A percentile compares a stretch with the other conserved stretches of the same genome.
These are phyloP conservation scores for Epichloe sp. DNA, from an alignment of 2,329 filamentous ascomycete genomes.

Conservation along the genomic window DNA sequence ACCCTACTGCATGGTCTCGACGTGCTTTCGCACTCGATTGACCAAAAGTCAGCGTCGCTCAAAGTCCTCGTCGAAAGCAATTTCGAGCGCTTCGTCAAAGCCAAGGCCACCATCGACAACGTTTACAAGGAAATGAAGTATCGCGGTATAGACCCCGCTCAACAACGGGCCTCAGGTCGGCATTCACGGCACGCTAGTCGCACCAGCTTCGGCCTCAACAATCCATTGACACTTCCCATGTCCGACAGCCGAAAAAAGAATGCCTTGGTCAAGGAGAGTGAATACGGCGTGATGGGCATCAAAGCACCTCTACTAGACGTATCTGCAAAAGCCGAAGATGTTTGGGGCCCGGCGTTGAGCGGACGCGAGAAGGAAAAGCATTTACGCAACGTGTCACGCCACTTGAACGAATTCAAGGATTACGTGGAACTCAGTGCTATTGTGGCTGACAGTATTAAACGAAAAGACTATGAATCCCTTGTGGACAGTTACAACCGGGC, in stretches of 20 bases:
- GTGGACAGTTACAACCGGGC: conserved; percentile 79
- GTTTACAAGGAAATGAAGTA: conserved; percentile 97
- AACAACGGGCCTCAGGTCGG: conserved; percentile 24
- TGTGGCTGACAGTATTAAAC: conserved; percentile 73
- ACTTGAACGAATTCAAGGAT: conserved; percentile 66
- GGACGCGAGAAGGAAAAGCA: conserved; percentile 84
- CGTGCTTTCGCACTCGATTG: conserved; percentile 78
- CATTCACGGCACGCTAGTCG: conserved; percentile 59
- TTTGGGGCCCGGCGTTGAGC: conserved; percentile 89
- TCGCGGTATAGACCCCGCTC: conserved; percentile 41
- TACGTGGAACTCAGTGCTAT: conserved; percentile 69
- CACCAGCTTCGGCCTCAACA: conserved; percentile 40
- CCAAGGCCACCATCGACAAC: conserved; percentile 96
- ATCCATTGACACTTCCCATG: conserved; percentile 22
- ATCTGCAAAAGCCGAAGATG: conserved; percentile 86
- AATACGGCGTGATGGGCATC: conserved; percentile 80
- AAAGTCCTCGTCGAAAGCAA: conserved; percentile 96
- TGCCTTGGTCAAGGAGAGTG: conserved; percentile 81
- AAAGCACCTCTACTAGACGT: conserved; percentile 80
- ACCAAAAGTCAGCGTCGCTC: conserved; percentile 92
- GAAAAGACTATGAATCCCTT: conserved; percentile 78
- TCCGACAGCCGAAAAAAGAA: conserved; percentile 71
- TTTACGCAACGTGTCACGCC: conserved; percentile 62
- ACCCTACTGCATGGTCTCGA: conserved; percentile 71
- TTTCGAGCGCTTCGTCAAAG: conserved; percentile 94